Percentiles rank a stretch among this genome's conserved stretches.
Evolutionary conservation across 768 basidiomycete genomes (phyloP).

Genomic region (Boletus patriciae): DNA sequence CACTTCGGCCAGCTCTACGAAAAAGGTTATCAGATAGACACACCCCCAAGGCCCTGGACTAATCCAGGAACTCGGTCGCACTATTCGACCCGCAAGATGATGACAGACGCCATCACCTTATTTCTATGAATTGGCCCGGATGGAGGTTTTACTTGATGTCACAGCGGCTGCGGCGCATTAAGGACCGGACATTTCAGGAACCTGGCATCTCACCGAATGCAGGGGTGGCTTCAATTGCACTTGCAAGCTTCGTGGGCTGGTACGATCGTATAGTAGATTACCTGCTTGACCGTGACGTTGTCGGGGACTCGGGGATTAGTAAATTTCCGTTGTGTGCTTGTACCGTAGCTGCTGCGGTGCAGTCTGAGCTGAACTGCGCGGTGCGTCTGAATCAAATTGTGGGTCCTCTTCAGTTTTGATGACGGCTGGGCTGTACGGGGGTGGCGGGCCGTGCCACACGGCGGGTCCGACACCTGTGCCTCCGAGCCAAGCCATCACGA

Average conservation of each 20-base stretch:
- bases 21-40: neutral
- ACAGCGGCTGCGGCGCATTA: too few species aligned
- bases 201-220: neutral
- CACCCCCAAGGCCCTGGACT: too few species aligned
- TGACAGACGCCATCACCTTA: too few species aligned
- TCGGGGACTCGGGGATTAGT: too few species aligned
- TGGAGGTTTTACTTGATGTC: too few species aligned
- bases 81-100: too few species aligned
- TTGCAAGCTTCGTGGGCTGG: too few species aligned
- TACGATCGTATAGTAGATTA: too few species aligned
- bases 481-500: neutral
- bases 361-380: too few species aligned
- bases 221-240: neutral
- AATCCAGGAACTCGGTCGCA: too few species aligned
- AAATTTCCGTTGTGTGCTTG: neutral
- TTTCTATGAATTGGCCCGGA: too few species aligned
- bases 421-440: neutral
- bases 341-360: neutral
- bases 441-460: constrained; percentile 11
- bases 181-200: neutral
- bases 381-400: neutral
- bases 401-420: neutral
- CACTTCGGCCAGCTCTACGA: neutral
- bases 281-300: too few species aligned
- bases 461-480: neutral